These are phyloP conservation scores for Mortierella sp. DNA, from an alignment of 371 early-diverging fungal genomes.

Conservation along the genomic window DNA sequence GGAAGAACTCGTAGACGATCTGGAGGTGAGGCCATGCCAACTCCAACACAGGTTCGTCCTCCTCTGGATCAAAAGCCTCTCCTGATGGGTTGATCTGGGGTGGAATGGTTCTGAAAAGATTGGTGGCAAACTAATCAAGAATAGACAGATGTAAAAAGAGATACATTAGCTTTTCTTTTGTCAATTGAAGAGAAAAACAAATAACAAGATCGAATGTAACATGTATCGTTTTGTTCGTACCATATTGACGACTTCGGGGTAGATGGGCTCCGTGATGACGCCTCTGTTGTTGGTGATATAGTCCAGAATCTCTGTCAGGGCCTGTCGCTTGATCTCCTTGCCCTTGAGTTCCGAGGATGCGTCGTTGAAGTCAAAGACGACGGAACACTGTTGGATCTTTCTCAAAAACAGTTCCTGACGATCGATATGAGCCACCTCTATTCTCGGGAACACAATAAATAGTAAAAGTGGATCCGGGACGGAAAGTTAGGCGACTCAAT, in stretches of 20 bases:
- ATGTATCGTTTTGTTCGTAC: conserved; percentile 61
- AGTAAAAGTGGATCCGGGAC: background rate
- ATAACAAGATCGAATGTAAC: background rate
- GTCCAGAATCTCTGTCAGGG: conserved; percentile 92
- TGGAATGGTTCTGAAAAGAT: conserved; percentile 95
- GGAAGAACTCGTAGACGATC: conserved; percentile 96
- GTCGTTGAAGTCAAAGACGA: conserved; percentile 95
- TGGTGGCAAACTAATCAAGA: conserved; percentile 79
- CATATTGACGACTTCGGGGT: conserved; percentile 93
- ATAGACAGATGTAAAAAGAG: background rate
- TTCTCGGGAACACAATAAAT: conserved; percentile 6
- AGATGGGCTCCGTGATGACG: conserved; percentile 87
- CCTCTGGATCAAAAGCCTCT: conserved; percentile 98
- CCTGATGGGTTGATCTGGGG: conserved; percentile 92
- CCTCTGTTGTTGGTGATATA: conserved; percentile 89
- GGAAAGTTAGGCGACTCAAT: conserved; percentile 4
- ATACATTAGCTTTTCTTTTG: background rate
- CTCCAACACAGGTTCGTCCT: conserved; percentile 97
- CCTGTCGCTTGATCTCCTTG: conserved; percentile 95
- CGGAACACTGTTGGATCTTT: conserved; percentile 91
- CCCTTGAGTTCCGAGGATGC: conserved; percentile 86
- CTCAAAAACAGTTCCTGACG: conserved; percentile 85
- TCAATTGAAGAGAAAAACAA: background rate
- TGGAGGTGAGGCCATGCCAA: conserved; percentile 98
- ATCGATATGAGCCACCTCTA: conserved; percentile 80